Percentiles rank a stretch among this genome's conserved stretches.
Conservation (phyloP, 1,139 yeast species). For the Blastobotrys serpentis region DNA sequence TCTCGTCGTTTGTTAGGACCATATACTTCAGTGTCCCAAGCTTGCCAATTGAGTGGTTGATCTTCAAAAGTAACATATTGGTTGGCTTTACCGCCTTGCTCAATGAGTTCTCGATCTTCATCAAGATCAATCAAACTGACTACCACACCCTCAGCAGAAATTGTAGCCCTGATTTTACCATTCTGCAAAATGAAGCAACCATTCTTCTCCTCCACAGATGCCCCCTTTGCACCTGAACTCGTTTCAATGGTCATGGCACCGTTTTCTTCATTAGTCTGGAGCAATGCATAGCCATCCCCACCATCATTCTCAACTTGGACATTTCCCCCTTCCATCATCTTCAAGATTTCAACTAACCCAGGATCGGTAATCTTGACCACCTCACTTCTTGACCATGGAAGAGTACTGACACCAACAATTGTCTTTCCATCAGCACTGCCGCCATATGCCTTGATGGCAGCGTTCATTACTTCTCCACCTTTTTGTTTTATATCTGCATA, state of each 20-base stretch:
- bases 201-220: too few species aligned
- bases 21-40: conserved; percentile 96
- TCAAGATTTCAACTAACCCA: conserved; percentile 14
- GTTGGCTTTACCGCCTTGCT: conserved; percentile 60
- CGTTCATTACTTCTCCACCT: conserved; percentile 52
- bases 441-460: conserved; percentile 42
- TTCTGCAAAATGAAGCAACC: conserved; percentile 56
- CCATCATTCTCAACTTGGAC: conserved; percentile 13
- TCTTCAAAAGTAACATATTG: conserved; percentile 82
- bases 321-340: conserved; percentile 15
- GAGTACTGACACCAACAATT: conserved; percentile 50
- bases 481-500: conserved; percentile 55
- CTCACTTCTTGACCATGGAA: conserved; percentile 68
- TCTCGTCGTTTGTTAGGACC: conserved; percentile 68
- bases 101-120: conserved; percentile 67
- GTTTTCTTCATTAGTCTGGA: conserved; percentile 7
- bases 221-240: conserved; percentile 24
- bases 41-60: conserved; percentile 86
- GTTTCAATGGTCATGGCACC: conserved; percentile 25
- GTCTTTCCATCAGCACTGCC: conserved; percentile 21
- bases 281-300: not conserved
- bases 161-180: conserved; percentile 55
- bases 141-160: conserved; percentile 63
- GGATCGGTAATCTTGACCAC: conserved; percentile 44
- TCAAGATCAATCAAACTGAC: conserved; percentile 62